A percentile compares a stretch with the other conserved stretches of the same genome.
phyloP scores from a whole-genome alignment of 2,329 filamentous ascomycete genomes.

The Thermothelomyces thermophilus region DNA sequence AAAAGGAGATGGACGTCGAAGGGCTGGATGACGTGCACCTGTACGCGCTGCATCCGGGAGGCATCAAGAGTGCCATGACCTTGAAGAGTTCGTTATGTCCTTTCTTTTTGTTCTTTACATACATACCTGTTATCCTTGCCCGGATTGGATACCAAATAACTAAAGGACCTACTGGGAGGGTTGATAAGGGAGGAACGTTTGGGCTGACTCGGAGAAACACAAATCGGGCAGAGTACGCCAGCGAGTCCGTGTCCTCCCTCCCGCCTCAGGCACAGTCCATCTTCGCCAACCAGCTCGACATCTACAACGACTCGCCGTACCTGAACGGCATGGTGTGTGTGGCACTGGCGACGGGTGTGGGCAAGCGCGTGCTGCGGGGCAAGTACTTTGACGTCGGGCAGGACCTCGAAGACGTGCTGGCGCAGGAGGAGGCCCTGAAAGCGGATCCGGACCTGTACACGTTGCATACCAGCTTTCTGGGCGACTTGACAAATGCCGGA shows the following conservation, averaged over 20 bases:
- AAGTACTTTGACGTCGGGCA: constrained; percentile 29
- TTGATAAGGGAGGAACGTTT: too few relatives aligned
- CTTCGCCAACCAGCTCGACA: constrained; percentile 23
- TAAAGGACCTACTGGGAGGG: too few relatives aligned
- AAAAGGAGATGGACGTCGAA: constrained; percentile 29
- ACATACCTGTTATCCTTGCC: too few relatives aligned
- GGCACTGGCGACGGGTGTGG: constrained; percentile 27
- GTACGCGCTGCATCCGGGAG: constrained; percentile 29
- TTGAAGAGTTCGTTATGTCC: constrained; percentile 24
- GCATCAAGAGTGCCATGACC: constrained; percentile 29
- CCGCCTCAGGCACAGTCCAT: constrained; percentile 14
- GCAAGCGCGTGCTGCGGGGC: constrained; percentile 25
- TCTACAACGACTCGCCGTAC: constrained; percentile 29
- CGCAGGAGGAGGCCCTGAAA: constrained; percentile 21
- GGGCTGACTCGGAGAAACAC: not conserved
- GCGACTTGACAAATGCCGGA: constrained; percentile 19
- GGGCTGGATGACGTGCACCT: constrained; percentile 26
- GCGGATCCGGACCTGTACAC: constrained; percentile 23
- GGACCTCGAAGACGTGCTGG: constrained; percentile 28
- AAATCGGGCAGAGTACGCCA: constrained; percentile 16
- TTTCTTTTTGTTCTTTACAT: not conserved
- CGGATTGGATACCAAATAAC: too few relatives aligned
- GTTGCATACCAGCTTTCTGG: constrained; percentile 27
- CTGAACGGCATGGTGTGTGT: constrained; percentile 31
- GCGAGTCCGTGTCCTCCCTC: constrained; percentile 19